Conservation (phyloP, 2,329 filamentous ascomycete genomes). For the Zymoseptoria passerinii region DNA sequence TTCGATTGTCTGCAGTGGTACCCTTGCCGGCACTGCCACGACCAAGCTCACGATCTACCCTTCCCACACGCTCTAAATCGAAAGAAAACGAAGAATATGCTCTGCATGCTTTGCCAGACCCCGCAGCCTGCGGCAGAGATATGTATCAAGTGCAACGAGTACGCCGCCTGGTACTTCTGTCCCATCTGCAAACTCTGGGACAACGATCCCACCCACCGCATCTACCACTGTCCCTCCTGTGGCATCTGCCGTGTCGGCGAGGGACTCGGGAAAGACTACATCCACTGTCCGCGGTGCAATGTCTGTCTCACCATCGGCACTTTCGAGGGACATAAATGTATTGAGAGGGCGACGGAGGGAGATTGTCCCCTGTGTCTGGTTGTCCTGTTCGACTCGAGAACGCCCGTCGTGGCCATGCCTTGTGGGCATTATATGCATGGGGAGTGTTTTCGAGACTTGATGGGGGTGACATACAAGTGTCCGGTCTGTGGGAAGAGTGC, state of each 20-base stretch:
- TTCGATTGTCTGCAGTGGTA: slow-evolving; percentile 86
- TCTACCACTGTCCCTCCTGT: slow-evolving; percentile 94
- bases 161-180: slow-evolving; percentile 85
- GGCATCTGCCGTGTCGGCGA: slow-evolving; percentile 88
- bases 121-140: slow-evolving; percentile 73
- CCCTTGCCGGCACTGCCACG: slow-evolving; percentile 89
- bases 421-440: slow-evolving; percentile 96
- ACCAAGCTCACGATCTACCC: slow-evolving; percentile 61
- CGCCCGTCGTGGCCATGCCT: slow-evolving; percentile 83
- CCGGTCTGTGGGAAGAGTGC: slow-evolving; percentile 94
- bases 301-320: slow-evolving; percentile 89
- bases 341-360: slow-evolving; percentile 88
- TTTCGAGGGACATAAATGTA: slow-evolving; percentile 79
- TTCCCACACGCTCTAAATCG: slow-evolving; percentile 54
- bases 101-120: slow-evolving; percentile 89
- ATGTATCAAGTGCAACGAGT: slow-evolving; percentile 67
- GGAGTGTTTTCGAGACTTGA: slow-evolving; percentile 79
- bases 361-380: slow-evolving; percentile 96
- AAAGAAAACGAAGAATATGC: slow-evolving; percentile 83
- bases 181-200: slow-evolving; percentile 95
- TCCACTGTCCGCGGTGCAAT: slow-evolving; percentile 95
- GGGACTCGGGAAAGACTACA: slow-evolving; percentile 91
- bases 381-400: slow-evolving; percentile 88
- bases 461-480: slow-evolving; percentile 86
- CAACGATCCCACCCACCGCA: slow-evolving; percentile 78